Evolutionary conservation across 2,329 filamentous ascomycete species (phyloP).

Genomic region (Microsporum audouinii): DNA sequence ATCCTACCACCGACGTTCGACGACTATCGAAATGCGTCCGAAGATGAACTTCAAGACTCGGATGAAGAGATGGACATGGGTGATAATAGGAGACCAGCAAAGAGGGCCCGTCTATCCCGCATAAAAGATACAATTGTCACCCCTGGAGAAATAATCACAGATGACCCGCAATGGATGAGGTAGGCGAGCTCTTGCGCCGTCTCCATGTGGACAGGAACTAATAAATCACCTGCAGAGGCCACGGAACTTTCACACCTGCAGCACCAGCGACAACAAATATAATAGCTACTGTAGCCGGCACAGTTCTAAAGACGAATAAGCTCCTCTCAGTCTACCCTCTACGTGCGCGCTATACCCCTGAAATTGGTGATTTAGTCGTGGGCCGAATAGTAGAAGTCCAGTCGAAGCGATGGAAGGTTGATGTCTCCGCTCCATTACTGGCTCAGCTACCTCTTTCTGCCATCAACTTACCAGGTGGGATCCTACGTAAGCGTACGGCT

Average conservation of each 20-base stretch:
- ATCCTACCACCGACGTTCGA: constrained; percentile 39
- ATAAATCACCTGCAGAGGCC: constrained; percentile 51
- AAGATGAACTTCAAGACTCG: constrained; percentile 30
- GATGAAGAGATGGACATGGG: constrained; percentile 39
- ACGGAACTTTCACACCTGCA: constrained; percentile 71
- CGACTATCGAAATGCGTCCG: constrained; percentile 19
- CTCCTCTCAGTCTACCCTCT: constrained; percentile 83
- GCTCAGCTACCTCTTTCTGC: constrained; percentile 73
- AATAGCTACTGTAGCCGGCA: constrained; percentile 80
- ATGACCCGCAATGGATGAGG: constrained; percentile 89
- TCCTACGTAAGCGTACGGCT: constrained; percentile 79
- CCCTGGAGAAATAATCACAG: constrained; percentile 72
- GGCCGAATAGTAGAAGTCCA: constrained; percentile 94
- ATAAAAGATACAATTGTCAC: constrained; percentile 53
- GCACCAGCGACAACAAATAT: constrained; percentile 49
- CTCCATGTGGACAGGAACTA: not conserved
- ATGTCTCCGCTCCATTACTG: constrained; percentile 77
- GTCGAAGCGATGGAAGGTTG: constrained; percentile 83
- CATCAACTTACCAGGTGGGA: constrained; percentile 91
- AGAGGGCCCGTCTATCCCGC: constrained; percentile 21
- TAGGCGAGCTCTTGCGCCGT: constrained; percentile 22
- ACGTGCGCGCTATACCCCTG: constrained; percentile 83
- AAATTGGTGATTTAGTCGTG: constrained; percentile 91
- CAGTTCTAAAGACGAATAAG: constrained; percentile 88
- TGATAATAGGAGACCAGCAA: constrained; percentile 25